Evolutionary conservation across 2,329 filamentous ascomycete species (phyloP), one percentile per base, ranked within the genome.

Genomic region (Trichoderma pleuroti): DNA sequence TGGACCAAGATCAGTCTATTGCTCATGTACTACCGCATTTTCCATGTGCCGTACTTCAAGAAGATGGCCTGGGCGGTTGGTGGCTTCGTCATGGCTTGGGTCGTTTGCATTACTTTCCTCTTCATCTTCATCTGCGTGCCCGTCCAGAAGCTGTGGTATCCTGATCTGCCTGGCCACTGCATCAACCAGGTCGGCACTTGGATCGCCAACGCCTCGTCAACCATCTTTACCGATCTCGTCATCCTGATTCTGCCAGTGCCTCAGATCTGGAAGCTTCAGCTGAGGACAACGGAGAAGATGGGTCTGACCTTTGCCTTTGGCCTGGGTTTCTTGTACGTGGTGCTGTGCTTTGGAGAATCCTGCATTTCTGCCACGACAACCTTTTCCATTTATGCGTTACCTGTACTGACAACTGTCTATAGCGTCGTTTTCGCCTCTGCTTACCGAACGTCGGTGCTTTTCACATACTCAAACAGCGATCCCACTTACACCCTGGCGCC

Each of bases 11-110:
- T 86, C 16, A 82, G 82, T 64, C 78, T 87, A 26, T 74, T 87
- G 57, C 76, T 86, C 54, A 85, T 87, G 84, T 87, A 86, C 78
- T 82, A 81, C 74, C 84, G 84, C 74, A 85, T 87, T 72, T 87
- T 87, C 62, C 83, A 78, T 24, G 77, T 83, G 5, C 77, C 78
- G 0, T 80, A 79, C 70, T 83, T 86, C 72, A 81, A 82, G 73
- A 81, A 78, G 71, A 80, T 80, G 74, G 80, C 80, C 1, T 82
- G 80, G 74, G 74, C 77, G 3, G 78, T 86, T 6, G 82, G 80
- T 10, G 71, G 73, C 18, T 81, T 87, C 8, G 80, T 84, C 46
- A 78, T 86, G 70, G 76, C 77, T 26, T 87, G 86, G 84, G 81
- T 82, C 34, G 76, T 86, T 36, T 79, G 79, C 70, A 83, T 85